These are phyloP conservation scores for Phytopythium kandeliae DNA, from an alignment of 352 stramenopile species.

Conservation along the genomic window DNA sequence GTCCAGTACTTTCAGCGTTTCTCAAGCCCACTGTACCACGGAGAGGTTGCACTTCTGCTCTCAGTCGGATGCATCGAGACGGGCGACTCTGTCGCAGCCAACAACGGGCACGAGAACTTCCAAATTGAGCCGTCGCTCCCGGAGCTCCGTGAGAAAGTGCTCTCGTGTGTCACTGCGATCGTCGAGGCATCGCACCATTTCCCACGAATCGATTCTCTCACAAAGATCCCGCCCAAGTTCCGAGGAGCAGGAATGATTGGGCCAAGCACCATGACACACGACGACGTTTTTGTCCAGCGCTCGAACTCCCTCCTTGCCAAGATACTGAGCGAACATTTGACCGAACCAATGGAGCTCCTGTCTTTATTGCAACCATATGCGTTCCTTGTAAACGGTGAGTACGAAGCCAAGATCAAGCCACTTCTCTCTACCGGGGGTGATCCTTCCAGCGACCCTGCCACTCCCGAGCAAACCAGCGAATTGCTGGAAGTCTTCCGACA, in stretches of 20 bases:
- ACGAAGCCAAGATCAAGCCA: conserved; percentile 52
- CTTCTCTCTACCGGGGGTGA: conserved; percentile 5
- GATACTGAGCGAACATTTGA: conserved; percentile 63
- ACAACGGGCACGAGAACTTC: conserved; percentile 34
- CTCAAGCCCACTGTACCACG: conserved; percentile 36
- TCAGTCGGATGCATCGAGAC: conserved; percentile 40
- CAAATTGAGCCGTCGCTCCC: conserved; percentile 53
- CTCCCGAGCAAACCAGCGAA: conserved; percentile 22
- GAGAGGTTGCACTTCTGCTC: conserved; percentile 57
- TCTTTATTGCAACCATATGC: conserved; percentile 68
- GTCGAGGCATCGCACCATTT: conserved; percentile 86
- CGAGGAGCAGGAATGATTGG: conserved; percentile 60
- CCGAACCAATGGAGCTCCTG: conserved; percentile 59
- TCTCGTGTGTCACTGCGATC: conserved; percentile 55
- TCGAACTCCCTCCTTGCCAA: conserved; percentile 55
- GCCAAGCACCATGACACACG: conserved; percentile 72
- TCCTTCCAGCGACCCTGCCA: conserved; percentile 26
- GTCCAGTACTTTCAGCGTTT: conserved; percentile 76
- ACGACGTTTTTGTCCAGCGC: conserved; percentile 73
- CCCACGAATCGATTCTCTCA: conserved; percentile 83
- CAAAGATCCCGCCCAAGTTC: conserved; percentile 60
- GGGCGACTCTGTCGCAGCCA: background rate
- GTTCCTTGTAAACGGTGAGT: conserved; percentile 74
- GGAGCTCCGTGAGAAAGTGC: conserved; percentile 55
- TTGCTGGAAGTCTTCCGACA: conserved; percentile 35